phyloP scores from a whole-genome alignment of 2,329 filamentous ascomycete species.

The Hypoxylon sp. region DNA sequence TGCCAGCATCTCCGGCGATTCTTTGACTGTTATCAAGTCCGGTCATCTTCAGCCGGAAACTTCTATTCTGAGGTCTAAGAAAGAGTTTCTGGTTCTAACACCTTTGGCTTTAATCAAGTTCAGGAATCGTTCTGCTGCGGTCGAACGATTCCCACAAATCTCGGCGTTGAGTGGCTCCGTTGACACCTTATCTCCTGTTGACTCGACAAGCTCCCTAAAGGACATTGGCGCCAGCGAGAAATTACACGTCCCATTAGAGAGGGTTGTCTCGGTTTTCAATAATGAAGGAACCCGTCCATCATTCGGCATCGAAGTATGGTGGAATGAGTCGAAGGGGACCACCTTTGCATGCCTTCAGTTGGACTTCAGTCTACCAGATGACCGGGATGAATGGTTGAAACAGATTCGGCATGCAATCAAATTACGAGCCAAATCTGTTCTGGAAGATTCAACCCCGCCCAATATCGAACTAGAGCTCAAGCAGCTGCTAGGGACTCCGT shows the following conservation, averaged over 20 bases:
- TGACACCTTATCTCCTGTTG: conserved; percentile 55
- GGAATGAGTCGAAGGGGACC: conserved; percentile 61
- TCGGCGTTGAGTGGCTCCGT: conserved; percentile 50
- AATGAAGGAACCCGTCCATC: conserved; percentile 64
- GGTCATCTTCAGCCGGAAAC: conserved; percentile 65
- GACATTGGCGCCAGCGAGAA: conserved; percentile 46
- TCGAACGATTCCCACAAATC: conserved; percentile 62
- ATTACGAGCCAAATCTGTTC: conserved; percentile 48
- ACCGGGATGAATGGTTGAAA: conserved; percentile 65
- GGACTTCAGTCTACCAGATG: conserved; percentile 63
- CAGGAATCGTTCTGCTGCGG: conserved; percentile 62
- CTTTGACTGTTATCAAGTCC: conserved; percentile 55
- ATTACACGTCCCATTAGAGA: conserved; percentile 63
- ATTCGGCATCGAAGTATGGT: conserved; percentile 69
- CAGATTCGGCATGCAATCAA: conserved; percentile 60
- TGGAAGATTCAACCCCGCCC: conserved; percentile 57
- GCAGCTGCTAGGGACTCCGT: conserved; percentile 61
- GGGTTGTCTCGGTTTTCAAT: conserved; percentile 66
- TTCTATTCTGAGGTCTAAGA: conserved; percentile 63
- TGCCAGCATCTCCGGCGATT: conserved; percentile 50
- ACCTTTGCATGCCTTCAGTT: conserved; percentile 63
- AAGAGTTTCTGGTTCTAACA: conserved; percentile 67
- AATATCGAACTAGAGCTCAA: conserved; percentile 64
- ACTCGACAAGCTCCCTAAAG: conserved; percentile 48
- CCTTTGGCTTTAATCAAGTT: conserved; percentile 65